phyloP scores from a whole-genome alignment of 2,329 filamentous ascomycete species.

The Tolypocladium tropicale region DNA sequence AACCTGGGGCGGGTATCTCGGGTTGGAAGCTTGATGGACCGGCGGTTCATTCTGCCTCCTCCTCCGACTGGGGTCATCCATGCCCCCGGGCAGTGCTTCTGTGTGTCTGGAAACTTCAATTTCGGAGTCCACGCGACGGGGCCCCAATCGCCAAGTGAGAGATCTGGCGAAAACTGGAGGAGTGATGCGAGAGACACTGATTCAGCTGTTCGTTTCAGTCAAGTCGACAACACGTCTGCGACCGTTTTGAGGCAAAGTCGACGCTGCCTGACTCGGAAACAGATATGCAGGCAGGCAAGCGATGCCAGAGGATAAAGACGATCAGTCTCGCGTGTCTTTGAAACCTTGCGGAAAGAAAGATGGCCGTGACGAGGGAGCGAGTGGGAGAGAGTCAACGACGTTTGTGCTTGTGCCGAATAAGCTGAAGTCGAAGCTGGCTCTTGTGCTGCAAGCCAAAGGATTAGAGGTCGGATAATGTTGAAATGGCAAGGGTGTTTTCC shows the following conservation, averaged over 20 bases:
- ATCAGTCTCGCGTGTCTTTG: neutral
- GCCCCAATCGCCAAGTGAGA: neutral
- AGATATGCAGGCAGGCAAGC: neutral
- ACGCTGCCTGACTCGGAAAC: neutral
- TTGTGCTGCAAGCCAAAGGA: neutral
- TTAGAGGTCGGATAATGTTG: neutral
- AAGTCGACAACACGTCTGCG: neutral
- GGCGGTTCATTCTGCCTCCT: constrained; percentile 67
- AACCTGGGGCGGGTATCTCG: constrained; percentile 41
- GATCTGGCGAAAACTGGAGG: neutral
- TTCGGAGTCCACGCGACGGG: constrained; percentile 51
- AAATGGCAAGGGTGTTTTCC: neutral
- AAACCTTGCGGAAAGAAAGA: neutral
- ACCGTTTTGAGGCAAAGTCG: neutral
- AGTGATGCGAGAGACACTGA: neutral
- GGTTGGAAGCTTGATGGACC: constrained; percentile 48
- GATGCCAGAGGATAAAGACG: neutral
- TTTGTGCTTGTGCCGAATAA: neutral
- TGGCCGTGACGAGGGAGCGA: neutral
- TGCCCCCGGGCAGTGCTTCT: constrained; percentile 41
- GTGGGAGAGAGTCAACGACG: neutral
- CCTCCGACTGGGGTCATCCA: constrained; percentile 68
- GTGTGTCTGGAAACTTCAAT: constrained; percentile 42
- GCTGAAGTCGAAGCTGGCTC: neutral
- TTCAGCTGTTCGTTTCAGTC: neutral